These are phyloP conservation scores for Aspergillus texensis DNA, from an alignment of 2,329 filamentous ascomycete species.

Conservation along the genomic window DNA sequence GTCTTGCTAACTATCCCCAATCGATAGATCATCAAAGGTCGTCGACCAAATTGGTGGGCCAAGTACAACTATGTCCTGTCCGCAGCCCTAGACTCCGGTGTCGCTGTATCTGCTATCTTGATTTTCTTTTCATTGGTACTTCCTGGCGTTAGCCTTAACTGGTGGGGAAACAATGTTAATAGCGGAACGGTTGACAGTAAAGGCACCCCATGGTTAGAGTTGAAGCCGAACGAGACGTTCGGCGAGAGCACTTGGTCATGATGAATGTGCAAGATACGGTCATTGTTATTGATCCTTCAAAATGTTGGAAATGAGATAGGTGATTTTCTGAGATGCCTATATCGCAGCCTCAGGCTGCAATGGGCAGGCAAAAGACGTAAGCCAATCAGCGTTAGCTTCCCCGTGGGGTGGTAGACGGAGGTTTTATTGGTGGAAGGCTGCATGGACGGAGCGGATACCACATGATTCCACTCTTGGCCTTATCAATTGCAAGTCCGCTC, in stretches of 20 bases:
- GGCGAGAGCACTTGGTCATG: conserved; percentile 18
- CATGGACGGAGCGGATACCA: not conserved
- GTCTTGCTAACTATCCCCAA: not conserved
- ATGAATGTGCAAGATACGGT: not conserved
- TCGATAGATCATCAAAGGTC: conserved; percentile 17
- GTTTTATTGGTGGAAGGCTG: conserved; percentile 4
- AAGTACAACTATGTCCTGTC: conserved; percentile 40
- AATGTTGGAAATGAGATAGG: too few relatives aligned
- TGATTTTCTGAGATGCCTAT: not conserved
- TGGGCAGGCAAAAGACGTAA: not conserved
- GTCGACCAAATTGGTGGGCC: conserved; percentile 24
- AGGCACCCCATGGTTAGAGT: conserved; percentile 27
- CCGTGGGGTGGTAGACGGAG: not conserved
- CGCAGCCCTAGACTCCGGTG: conserved; percentile 37
- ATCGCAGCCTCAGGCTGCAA: not conserved
- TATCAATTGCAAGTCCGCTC: conserved; percentile 6
- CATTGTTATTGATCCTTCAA: not conserved
- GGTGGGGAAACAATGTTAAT: conserved; percentile 40
- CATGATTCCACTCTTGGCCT: conserved; percentile 7
- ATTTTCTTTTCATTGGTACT: conserved; percentile 43
- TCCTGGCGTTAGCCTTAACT: conserved; percentile 30
- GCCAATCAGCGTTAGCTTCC: not conserved
- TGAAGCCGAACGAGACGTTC: conserved; percentile 17
- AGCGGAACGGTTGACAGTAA: conserved; percentile 38
- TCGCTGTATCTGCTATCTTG: conserved; percentile 39